Evolutionary conservation across 805 yeast genomes (phyloP), one percentile per base, ranked within the genome.

Genomic region (Metschnikowia lochheadii): DNA sequence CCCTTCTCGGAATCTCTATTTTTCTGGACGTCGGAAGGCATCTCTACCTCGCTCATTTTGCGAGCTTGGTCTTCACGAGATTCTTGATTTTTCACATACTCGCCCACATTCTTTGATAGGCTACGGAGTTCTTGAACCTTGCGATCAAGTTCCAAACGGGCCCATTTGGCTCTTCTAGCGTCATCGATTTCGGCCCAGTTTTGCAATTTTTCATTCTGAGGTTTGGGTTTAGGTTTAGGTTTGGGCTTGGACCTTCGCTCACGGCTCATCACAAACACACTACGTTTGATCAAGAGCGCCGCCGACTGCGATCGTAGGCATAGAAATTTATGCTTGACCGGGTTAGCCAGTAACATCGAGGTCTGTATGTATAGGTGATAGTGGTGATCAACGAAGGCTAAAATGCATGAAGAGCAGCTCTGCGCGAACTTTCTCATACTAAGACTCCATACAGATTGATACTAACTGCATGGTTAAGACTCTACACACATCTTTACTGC

Each of bases 41-140:
- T 50, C 3, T 63, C 57, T 3, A 59, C 45, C 3, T 50, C 48
- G 13, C 53, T 43, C 5, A 54, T 36, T 14, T 50, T 49, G 21
- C 57, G 58, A 17, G 45, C 50, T 23, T 61, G 61, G 36, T 60
- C 63, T 18, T 59, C 37, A 13, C 31, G 36, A 20, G 45, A 21
- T 14, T 32, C 21, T n/a, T 42, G 37, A n/a, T 40, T 40, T 8
- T 42, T 43, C n/a, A 55, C 54, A 33, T 50, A 53, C 15, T 42
- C 56, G 36, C 65, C 58, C 18, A 55, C 75, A 57, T 60, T 56
- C 14, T 62, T 61, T 2, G 79, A 65, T 39, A 72, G 56, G 1
- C 51, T 45, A 29, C 59, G 59, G 45, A 72, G 59, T 50, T 70
- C 71, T 26, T 60, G 50, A 44, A 66, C 41, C 50, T 66, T 60